Evolutionary conservation across 2,329 filamentous ascomycete genomes (phyloP), one percentile per base, ranked within the genome.

Genomic region (Exophiala spinifera): DNA sequence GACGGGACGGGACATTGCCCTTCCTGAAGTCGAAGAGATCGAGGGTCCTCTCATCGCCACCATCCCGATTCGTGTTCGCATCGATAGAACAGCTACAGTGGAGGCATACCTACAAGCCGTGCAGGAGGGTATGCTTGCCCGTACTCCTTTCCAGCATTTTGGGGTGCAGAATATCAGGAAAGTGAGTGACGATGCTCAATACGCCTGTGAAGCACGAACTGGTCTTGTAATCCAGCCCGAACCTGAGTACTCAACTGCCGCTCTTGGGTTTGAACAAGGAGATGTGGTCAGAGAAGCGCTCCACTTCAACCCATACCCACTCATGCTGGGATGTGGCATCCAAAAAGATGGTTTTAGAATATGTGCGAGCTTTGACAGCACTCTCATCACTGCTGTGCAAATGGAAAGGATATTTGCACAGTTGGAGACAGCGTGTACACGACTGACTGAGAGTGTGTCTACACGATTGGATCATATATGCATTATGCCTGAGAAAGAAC

Each of bases 61-160:
- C 6, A 67, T 76, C 8, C 75, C 75, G 6, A 63, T 74, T n/a
- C 71, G 76, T 1, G 59, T 78, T 3, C 63, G 67, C 37, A 64
- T 79, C 3, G 63, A 75, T 36, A 66, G 67, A 10, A 57, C 64
- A 28, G 66, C 71, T 43, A 66, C 66, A 4, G 66, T 74, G 1
- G 63, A 66, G 0, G 74, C 82, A 43, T 86, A 79, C 57, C 70
- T 88, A 3, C 72, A 79, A 39, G 68, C 72, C 1, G 75, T 87
- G 2, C 83, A 87, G 34, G 72, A 80, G 25, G 74, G 79, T 51
- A 80, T 78, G 0, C 74, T 82, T 0, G 69, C 75, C 2, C 78
- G 82, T 60, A 85, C 87, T 4, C 79, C 83, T 0, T 79, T 86
- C 64, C 82, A 88, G 66, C 84, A 89, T 65, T 75, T 80, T n/a